Percentiles rank a stretch among this genome's conserved stretches.
Conservation (phyloP, 108 stramenopile species). For the Cyclotella atomus region DNA sequence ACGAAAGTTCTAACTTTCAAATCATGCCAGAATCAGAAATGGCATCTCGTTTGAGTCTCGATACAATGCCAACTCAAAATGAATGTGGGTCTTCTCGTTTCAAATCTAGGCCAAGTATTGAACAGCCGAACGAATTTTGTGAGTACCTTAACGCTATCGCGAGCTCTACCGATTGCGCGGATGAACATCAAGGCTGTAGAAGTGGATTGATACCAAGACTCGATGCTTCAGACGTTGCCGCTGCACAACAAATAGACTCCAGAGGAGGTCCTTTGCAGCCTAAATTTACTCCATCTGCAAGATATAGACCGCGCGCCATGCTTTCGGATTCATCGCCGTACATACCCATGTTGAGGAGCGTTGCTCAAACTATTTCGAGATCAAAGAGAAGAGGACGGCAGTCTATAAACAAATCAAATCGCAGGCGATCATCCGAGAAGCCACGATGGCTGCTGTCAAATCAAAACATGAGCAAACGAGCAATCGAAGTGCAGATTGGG, state of each 20-base stretch:
- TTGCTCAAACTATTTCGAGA: background rate
- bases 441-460: conserved; percentile 31
- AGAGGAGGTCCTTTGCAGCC: background rate
- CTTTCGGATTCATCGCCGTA: conserved; percentile 1
- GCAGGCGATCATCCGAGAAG: background rate
- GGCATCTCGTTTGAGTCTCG: no score
- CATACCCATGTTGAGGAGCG: background rate
- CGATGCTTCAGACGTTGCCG: background rate
- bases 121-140: conserved; percentile 21
- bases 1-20: no score
- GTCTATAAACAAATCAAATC: background rate
- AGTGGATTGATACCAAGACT: background rate
- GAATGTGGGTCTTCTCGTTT: background rate
- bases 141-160: conserved; percentile 26
- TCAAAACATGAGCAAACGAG: conserved; percentile 30
- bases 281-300: background rate
- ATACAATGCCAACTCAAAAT: no score
- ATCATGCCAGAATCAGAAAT: no score
- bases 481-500: conserved; percentile 12
- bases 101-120: background rate
- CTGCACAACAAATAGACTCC: background rate
- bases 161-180: background rate
- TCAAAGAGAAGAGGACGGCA: background rate
- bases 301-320: conserved; percentile 7
- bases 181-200: background rate